Evolutionary conservation across 352 stramenopile species (phyloP).

Genomic region (Globisporangium ultimum): DNA sequence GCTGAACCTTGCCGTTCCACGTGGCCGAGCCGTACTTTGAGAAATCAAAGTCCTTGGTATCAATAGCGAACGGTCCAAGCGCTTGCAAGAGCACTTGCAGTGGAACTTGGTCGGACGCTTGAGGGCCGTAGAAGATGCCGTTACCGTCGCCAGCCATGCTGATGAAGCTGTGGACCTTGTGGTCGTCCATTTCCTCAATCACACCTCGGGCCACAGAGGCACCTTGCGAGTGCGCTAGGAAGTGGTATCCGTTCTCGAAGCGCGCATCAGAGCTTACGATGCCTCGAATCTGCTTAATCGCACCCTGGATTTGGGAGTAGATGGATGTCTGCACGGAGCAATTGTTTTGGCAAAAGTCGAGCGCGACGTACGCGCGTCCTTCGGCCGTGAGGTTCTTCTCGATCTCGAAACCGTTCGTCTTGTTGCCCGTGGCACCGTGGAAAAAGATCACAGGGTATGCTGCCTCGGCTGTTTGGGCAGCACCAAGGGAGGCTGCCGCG

Average conservation of each 20-base stretch:
- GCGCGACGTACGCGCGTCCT: constrained; percentile 23
- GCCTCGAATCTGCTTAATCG: constrained; percentile 30
- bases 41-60: constrained; percentile 26
- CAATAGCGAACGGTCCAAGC: constrained; percentile 20
- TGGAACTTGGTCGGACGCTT: constrained; percentile 14
- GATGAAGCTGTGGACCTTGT: constrained; percentile 44
- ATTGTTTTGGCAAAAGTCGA: constrained; percentile 32
- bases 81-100: constrained; percentile 14
- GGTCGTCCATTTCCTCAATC: constrained; percentile 55
- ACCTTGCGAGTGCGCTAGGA: constrained; percentile 51
- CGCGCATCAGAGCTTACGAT: constrained; percentile 19
- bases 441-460: constrained; percentile 36
- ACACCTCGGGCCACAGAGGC: constrained; percentile 35
- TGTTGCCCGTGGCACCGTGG: constrained; percentile 31
- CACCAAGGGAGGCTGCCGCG: background rate
- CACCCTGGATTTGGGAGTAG: constrained; percentile 29
- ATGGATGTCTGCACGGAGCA: constrained; percentile 28
- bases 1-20: constrained; percentile 28
- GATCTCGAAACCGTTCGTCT: constrained; percentile 17
- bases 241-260: constrained; percentile 34
- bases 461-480: background rate
- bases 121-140: constrained; percentile 45
- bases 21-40: constrained; percentile 20
- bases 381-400: constrained; percentile 29
- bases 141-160: constrained; percentile 38